Evolutionary conservation across 1,284 basidiomycete genomes (phyloP).

Genomic region (Heterobasidion irregulare): DNA sequence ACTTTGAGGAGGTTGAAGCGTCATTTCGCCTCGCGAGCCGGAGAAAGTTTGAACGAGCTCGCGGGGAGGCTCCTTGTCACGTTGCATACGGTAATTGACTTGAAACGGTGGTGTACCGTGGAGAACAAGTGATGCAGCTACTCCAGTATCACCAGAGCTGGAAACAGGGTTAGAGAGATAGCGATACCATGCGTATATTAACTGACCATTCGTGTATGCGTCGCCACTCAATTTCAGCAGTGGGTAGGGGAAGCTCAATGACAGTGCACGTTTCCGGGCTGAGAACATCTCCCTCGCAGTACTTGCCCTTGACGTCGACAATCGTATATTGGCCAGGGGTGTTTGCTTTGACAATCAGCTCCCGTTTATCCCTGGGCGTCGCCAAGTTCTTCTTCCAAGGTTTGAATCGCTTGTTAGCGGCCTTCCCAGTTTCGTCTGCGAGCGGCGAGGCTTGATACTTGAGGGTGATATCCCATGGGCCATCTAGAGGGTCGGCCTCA

Average conservation of each 20-base stretch:
- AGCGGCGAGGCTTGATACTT: conserved; percentile 43
- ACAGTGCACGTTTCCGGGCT: conserved; percentile 76
- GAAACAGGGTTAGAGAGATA: conserved; percentile 1
- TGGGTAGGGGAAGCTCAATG: conserved; percentile 67
- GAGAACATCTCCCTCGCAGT: conserved; percentile 74
- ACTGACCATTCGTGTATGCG: conserved; percentile 86
- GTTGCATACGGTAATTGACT: conserved; percentile 71
- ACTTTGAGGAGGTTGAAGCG: conserved; percentile 80
- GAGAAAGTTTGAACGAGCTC: conserved; percentile 58
- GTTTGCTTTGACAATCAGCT: conserved; percentile 42
- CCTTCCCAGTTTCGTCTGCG: conserved; percentile 25
- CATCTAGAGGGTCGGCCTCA: conserved; percentile 49
- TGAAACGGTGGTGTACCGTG: conserved; percentile 88
- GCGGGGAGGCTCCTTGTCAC: conserved; percentile 54
- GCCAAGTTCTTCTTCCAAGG: conserved; percentile 56
- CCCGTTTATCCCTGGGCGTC: conserved; percentile 35
- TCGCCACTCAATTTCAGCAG: conserved; percentile 81
- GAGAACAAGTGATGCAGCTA: conserved; percentile 80
- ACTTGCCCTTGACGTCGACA: conserved; percentile 62
- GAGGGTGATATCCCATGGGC: conserved; percentile 59
- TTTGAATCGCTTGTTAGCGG: conserved; percentile 32
- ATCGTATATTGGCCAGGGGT: conserved; percentile 83
- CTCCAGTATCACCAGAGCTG: conserved; percentile 91
- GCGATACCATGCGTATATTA: background rate
- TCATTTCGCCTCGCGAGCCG: conserved; percentile 75